Conservation (phyloP, 2,329 filamentous ascomycete genomes). For the Tolypocladium amazonense region DNA sequence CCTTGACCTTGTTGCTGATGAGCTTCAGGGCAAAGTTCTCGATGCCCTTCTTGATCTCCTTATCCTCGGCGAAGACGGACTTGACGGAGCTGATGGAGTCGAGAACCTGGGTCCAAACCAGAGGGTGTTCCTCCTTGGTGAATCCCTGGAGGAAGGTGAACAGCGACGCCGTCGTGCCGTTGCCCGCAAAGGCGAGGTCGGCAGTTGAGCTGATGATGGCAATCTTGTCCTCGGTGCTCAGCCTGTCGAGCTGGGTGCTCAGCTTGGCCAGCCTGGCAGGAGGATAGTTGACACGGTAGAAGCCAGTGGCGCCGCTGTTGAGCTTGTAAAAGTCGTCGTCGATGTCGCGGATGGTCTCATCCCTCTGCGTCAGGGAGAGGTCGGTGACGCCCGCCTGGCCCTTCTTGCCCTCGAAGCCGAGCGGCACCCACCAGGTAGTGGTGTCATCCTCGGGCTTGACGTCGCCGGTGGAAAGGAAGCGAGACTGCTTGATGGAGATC, state of each 20-base stretch:
- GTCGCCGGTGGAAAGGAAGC: constrained; percentile 87
- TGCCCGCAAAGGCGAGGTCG: constrained; percentile 78
- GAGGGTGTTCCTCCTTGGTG: constrained; percentile 66
- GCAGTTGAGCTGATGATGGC: constrained; percentile 83
- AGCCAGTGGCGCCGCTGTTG: constrained; percentile 81
- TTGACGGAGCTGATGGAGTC: constrained; percentile 67
- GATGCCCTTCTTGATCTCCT: constrained; percentile 59
- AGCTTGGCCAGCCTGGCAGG: constrained; percentile 73
- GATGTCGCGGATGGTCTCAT: constrained; percentile 64
- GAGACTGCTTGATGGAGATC: constrained; percentile 72
- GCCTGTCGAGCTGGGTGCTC: constrained; percentile 61
- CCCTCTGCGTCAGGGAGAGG: constrained; percentile 63
- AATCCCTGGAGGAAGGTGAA: constrained; percentile 82
- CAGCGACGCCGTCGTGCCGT: constrained; percentile 71
- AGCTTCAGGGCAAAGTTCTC: constrained; percentile 72
- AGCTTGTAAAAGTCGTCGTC: constrained; percentile 84
- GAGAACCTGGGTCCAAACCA: constrained; percentile 83
- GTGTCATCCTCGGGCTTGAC: constrained; percentile 83
- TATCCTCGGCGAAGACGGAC: constrained; percentile 73
- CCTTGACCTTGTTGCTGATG: constrained; percentile 61
- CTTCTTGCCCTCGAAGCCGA: constrained; percentile 70
- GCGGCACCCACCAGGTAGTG: constrained; percentile 91
- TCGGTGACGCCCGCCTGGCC: constrained; percentile 51
- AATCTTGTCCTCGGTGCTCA: constrained; percentile 84
- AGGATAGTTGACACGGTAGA: constrained; percentile 88